Evolutionary conservation across 345 rosid species (phyloP).

Genomic region (Hypericum perforatum): DNA sequence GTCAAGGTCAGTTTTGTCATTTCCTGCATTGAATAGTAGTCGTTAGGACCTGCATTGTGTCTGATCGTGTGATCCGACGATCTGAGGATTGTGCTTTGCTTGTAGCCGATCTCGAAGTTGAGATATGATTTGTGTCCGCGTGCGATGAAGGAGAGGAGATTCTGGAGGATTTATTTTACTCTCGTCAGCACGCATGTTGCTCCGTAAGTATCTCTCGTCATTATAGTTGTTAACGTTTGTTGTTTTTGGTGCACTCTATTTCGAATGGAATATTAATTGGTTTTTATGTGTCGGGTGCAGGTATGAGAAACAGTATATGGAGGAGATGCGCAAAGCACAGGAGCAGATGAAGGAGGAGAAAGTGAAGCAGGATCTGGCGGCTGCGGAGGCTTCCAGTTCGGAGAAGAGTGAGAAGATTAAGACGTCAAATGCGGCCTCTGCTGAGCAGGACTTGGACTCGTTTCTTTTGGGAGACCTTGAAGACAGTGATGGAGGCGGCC

Average conservation of each 20-base stretch:
- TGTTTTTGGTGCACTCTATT: background rate
- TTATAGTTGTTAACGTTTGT: background rate
- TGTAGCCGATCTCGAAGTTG: conserved; percentile 52
- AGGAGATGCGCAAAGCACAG: conserved; percentile 24
- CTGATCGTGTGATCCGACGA: background rate
- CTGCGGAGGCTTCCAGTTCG: conserved; percentile 17
- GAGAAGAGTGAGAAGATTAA: conserved; percentile 21
- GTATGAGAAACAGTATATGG: conserved; percentile 38
- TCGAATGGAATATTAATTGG: background rate
- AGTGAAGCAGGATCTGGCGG: conserved; percentile 15
- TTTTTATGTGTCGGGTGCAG: conserved; percentile 21
- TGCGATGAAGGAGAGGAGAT: conserved; percentile 53
- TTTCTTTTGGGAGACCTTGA: conserved; percentile 45
- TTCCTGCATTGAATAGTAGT: background rate
- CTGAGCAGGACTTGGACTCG: conserved; percentile 47
- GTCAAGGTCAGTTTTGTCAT: conserved; percentile 33
- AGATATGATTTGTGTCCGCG: conserved; percentile 59
- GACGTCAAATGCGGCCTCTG: conserved; percentile 20
- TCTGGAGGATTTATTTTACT: conserved; percentile 62
- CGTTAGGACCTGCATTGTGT: too few species aligned
- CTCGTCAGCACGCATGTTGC: conserved; percentile 42
- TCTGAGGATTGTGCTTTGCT: background rate
- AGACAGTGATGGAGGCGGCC: conserved; percentile 46
- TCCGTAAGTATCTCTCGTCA: conserved; percentile 27
- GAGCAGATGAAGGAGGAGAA: conserved; percentile 22